Evolutionary conservation across 495 filamentous ascomycete species (phyloP).

Genomic region (Penicillium paxilli): DNA sequence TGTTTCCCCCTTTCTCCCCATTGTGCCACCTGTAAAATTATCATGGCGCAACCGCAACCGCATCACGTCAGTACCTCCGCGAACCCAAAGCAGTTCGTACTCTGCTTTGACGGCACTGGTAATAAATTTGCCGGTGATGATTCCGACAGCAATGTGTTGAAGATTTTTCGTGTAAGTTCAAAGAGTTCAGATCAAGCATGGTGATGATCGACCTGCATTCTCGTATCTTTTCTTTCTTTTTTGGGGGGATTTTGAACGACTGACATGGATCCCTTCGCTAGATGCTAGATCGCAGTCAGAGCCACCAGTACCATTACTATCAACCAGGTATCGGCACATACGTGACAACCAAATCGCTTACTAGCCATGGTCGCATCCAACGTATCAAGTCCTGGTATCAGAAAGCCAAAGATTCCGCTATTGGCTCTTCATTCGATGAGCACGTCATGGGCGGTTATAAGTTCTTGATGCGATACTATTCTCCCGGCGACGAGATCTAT

Average conservation of each 20-base stretch:
- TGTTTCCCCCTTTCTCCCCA: not conserved
- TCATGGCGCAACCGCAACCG: constrained; percentile 10
- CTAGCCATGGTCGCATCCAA: constrained; percentile 62
- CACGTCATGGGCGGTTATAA: constrained; percentile 86
- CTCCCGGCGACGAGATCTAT: constrained; percentile 74
- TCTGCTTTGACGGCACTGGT: constrained; percentile 90
- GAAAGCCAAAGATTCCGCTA: constrained; percentile 82
- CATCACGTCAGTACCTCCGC: constrained; percentile 14
- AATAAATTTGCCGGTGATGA: constrained; percentile 83
- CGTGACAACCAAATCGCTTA: constrained; percentile 64
- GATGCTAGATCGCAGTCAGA: constrained; percentile 58
- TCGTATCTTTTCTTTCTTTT: too few relatives aligned
- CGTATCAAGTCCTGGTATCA: constrained; percentile 72
- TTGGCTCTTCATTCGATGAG: constrained; percentile 80
- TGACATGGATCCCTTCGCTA: constrained; percentile 9
- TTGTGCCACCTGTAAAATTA: not conserved
- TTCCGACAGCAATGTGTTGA: constrained; percentile 85
- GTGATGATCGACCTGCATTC: too few relatives aligned
- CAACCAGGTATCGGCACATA: constrained; percentile 84
- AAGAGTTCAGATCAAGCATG: not conserved
- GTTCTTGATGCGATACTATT: constrained; percentile 86
- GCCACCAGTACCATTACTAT: constrained; percentile 44
- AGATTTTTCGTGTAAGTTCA: constrained; percentile 65
- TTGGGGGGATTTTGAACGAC: not conserved
- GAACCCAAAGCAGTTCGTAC: constrained; percentile 58